Percentiles rank a stretch among this genome's conserved stretches.
Evolutionary conservation across 805 yeast species (phyloP).

Genomic region (Barnettozyma vustinii): DNA sequence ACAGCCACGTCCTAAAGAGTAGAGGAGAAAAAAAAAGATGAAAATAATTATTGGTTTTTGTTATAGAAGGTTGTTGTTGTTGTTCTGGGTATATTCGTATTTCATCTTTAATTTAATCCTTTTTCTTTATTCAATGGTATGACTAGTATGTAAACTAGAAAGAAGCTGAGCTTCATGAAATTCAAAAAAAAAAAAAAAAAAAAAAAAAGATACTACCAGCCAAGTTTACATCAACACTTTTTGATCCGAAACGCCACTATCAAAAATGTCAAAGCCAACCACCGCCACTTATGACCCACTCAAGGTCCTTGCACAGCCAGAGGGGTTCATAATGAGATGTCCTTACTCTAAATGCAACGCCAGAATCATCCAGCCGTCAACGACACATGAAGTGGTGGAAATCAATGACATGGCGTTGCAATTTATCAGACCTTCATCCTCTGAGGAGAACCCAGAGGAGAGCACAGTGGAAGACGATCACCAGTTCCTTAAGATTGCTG

Average conservation of each 20-base stretch:
- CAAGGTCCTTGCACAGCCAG: background rate
- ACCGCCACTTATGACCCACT: background rate
- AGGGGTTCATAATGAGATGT: conserved; percentile 16
- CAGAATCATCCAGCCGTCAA: conserved; percentile 17
- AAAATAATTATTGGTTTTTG: background rate
- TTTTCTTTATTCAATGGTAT: too few relatives aligned
- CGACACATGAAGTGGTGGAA: background rate
- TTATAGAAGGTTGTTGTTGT: background rate
- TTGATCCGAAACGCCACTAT: background rate
- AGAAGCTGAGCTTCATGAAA: too few relatives aligned
- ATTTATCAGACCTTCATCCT: conserved; percentile 5
- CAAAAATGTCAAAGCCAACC: background rate
- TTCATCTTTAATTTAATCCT: background rate
- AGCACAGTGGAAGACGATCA: conserved; percentile 4
- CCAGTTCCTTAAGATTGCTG: conserved; percentile 40
- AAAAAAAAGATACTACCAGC: too few relatives aligned
- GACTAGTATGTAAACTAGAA: too few relatives aligned
- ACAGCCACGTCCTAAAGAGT: background rate
- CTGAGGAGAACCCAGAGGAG: background rate
- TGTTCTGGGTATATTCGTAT: background rate
- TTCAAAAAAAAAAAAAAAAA: background rate
- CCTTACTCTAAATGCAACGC: conserved; percentile 23
- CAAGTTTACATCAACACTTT: background rate
- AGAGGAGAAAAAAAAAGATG: background rate
- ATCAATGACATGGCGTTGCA: background rate